Percentiles rank a stretch among this genome's conserved stretches.
Conservation (phyloP, 371 early-diverging fungal genomes). For the Funneliformis caledonium region DNA sequence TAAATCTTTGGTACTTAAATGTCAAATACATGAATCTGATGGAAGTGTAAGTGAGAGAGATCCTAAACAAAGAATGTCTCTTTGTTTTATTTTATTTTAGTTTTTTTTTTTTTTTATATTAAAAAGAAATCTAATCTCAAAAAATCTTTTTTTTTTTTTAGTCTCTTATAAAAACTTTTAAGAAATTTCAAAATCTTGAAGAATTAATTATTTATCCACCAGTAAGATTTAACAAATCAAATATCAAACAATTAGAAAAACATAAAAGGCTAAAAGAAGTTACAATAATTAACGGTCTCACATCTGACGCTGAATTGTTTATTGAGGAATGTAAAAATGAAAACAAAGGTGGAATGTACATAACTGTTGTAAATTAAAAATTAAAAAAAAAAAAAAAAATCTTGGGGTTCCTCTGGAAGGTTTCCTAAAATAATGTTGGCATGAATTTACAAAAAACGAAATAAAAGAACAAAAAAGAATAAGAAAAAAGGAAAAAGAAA, state of each 20-base stretch:
- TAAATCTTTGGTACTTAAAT: constrained; percentile 19
- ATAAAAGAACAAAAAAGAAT: too few species aligned
- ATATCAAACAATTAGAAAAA: constrained; percentile 26
- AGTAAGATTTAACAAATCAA: background rate
- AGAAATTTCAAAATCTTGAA: constrained; percentile 26
- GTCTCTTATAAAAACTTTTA: background rate
- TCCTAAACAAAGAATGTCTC: background rate
- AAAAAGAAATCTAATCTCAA: background rate
- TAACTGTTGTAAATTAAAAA: background rate
- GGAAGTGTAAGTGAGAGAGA: background rate
- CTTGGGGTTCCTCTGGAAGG: too few species aligned
- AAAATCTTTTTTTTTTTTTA: background rate
- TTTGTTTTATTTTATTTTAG: background rate
- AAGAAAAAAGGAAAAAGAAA: too few species aligned
- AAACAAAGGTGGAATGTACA: background rate
- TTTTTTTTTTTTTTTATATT: background rate
- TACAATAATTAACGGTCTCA: background rate
- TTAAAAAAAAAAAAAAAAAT: too few species aligned
- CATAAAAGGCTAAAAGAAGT: constrained; percentile 16
- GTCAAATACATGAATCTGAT: constrained; percentile 11
- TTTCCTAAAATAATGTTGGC: too few species aligned
- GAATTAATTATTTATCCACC: constrained; percentile 7
- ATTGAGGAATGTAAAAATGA: background rate
- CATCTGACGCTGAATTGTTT: background rate
- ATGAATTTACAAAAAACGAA: too few species aligned